Conservation (phyloP, 176 grass and related monocot genomes). For the Alloteropsis semialata region DNA sequence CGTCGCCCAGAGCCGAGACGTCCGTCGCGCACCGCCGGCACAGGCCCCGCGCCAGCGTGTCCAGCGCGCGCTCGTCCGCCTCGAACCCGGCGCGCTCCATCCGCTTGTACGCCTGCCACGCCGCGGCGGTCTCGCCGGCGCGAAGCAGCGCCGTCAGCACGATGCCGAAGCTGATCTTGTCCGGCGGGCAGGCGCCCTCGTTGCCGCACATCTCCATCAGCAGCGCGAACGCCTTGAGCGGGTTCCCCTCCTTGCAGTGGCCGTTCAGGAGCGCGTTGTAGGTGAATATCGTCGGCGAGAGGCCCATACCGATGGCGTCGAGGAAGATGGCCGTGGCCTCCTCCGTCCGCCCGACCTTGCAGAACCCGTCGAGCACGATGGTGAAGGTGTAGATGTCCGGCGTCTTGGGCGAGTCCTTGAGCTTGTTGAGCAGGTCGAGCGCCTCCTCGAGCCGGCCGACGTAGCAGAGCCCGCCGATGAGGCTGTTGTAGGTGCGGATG, state of each 20-base stretch:
- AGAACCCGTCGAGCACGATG: conserved; percentile 71
- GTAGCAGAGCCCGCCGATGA: conserved; percentile 78
- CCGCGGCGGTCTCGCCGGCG: conserved; percentile 43
- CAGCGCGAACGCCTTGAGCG: conserved; percentile 50
- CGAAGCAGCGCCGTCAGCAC: conserved; percentile 67
- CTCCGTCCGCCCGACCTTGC: conserved; percentile 70
- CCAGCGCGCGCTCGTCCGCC: conserved; percentile 53
- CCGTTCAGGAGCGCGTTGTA: conserved; percentile 88
- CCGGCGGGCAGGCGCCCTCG: conserved; percentile 30
- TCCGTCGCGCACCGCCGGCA: conserved; percentile 58
- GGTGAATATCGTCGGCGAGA: conserved; percentile 65
- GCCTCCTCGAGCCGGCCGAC: conserved; percentile 88
- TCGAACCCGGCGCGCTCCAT: conserved; percentile 67
- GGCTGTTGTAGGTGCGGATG: conserved; percentile 72
- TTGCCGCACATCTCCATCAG: conserved; percentile 66
- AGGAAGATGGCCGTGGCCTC: conserved; percentile 60
- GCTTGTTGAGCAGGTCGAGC: conserved; percentile 50
- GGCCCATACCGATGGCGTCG: conserved; percentile 42
- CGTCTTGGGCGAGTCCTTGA: conserved; percentile 53
- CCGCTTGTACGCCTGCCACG: conserved; percentile 65
- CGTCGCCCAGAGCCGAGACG: conserved; percentile 43
- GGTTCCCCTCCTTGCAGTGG: conserved; percentile 68
- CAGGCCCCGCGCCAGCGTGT: conserved; percentile 68
- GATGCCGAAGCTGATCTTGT: conserved; percentile 69
- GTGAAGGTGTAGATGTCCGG: conserved; percentile 83